These are phyloP conservation scores for Glomus cerebriforme DNA, from an alignment of 192 early-diverging fungal species.

Conservation along the genomic window DNA sequence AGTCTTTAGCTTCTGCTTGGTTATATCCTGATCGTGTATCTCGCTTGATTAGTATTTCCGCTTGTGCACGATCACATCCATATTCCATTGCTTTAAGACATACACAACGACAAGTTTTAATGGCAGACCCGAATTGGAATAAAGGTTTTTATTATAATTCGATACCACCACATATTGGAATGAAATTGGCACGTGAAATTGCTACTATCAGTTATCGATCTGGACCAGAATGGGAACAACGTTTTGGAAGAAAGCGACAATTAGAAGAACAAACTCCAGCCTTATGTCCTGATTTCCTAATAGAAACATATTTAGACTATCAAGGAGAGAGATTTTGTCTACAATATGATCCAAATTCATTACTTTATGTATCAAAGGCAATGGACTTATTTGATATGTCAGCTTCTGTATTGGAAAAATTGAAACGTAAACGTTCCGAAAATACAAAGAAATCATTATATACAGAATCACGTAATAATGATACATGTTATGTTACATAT, in stretches of 20 bases:
- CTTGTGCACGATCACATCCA: constrained; percentile 92
- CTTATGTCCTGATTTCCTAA: constrained; percentile 90
- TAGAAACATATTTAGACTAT: constrained; percentile 96
- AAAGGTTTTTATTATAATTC: constrained; percentile 91
- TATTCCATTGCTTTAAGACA: constrained; percentile 94
- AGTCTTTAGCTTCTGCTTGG: constrained; percentile 82
- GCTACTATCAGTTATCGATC: constrained; percentile 94
- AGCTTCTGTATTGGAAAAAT: constrained; percentile 45
- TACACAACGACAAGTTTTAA: constrained; percentile 89
- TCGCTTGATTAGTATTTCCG: constrained; percentile 82
- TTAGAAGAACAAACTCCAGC: constrained; percentile 73
- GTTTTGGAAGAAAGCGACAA: constrained; percentile 86
- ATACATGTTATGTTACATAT: constrained; percentile 19
- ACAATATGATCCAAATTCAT: constrained; percentile 92
- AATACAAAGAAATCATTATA: constrained; percentile 40
- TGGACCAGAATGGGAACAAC: constrained; percentile 96
- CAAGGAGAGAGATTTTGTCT: constrained; percentile 91
- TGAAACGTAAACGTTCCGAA: constrained; percentile 43
- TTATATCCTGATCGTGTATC: constrained; percentile 83
- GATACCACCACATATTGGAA: constrained; percentile 86
- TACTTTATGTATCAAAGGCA: constrained; percentile 92
- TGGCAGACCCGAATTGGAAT: constrained; percentile 96
- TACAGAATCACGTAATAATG: constrained; percentile 36
- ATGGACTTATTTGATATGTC: constrained; percentile 99
- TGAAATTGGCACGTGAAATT: constrained; percentile 94